Percentiles rank a stretch among this genome's conserved stretches.
Conservation (phyloP, 1,284 basidiomycete species). For the Malassezia equina region DNA sequence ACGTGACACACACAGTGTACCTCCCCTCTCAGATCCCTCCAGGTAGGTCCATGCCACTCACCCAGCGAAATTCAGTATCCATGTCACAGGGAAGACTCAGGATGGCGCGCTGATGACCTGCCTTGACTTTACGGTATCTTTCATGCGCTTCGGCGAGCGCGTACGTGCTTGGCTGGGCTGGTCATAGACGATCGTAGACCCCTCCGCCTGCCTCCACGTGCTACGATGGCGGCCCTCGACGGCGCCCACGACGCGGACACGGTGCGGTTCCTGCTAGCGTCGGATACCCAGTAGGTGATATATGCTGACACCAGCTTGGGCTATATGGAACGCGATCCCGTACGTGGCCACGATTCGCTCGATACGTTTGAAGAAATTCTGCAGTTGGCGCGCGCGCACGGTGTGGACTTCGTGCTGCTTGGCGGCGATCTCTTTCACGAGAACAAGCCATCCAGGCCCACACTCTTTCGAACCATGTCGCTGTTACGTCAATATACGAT, state of each 20-base stretch:
- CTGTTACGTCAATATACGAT: slow-evolving; percentile 81
- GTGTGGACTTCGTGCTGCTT: slow-evolving; percentile 59
- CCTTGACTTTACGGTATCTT: slow-evolving; percentile 1
- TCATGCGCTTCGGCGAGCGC: neutral
- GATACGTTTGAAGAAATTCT: slow-evolving; percentile 90
- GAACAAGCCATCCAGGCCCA: slow-evolving; percentile 82
- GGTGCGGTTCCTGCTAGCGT: slow-evolving; percentile 29
- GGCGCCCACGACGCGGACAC: neutral
- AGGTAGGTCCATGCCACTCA: slow-evolving; percentile 14
- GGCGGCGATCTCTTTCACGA: slow-evolving; percentile 97
- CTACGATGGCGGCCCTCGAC: neutral
- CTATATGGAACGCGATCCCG: slow-evolving; percentile 84
- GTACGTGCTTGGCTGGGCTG: neutral
- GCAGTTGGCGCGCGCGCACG: slow-evolving; percentile 73
- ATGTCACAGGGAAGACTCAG: slow-evolving; percentile 63
- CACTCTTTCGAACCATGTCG: slow-evolving; percentile 63
- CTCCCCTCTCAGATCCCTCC: slow-evolving; percentile 42
- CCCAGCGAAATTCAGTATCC: slow-evolving; percentile 72
- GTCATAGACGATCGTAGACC: neutral
- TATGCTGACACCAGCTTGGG: slow-evolving; percentile 61
- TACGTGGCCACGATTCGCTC: slow-evolving; percentile 87
- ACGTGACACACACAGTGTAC: slow-evolving; percentile 37
- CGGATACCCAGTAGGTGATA: slow-evolving; percentile 29
- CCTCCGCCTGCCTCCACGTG: neutral
- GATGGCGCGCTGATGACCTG: slow-evolving; percentile 52